Evolutionary conservation across 352 stramenopile species (phyloP).

Genomic region (Globisporangium rhizosaccharum): DNA sequence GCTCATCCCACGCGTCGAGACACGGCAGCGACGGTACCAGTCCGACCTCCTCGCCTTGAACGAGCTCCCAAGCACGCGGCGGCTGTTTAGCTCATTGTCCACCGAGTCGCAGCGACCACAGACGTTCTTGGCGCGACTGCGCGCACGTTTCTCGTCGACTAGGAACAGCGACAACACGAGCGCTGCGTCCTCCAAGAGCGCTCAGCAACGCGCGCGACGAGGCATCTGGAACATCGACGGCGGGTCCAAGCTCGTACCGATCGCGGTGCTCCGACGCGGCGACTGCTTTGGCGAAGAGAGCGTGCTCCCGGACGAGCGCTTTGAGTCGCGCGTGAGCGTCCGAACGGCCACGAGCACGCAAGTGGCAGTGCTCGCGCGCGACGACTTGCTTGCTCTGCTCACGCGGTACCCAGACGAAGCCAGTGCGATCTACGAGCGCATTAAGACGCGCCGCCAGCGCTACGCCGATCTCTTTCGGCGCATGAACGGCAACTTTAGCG

Average conservation of each 20-base stretch:
- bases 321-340: conserved; percentile 36
- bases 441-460: conserved; percentile 16
- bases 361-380: conserved; percentile 36
- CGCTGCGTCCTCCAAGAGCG: neutral
- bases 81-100: neutral
- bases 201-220: neutral
- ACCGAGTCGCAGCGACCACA: neutral
- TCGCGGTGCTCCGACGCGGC: conserved; percentile 42
- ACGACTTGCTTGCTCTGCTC: conserved; percentile 30
- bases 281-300: conserved; percentile 66
- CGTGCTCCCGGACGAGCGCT: conserved; percentile 27
- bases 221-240: conserved; percentile 4
- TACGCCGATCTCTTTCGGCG: conserved; percentile 16
- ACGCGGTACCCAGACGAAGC: conserved; percentile 36
- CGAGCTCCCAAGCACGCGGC: conserved; percentile 7
- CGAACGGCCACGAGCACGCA: conserved; percentile 47
- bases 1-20: conserved; percentile 24
- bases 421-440: conserved; percentile 14
- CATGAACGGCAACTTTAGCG: conserved; percentile 37
- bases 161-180: neutral
- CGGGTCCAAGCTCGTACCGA: conserved; percentile 13
- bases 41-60: conserved; percentile 5
- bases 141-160: neutral
- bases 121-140: neutral
- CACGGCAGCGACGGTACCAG: neutral